Base-by-base conservation (phyloP, 176 grass and related monocot genomes). In the Microstegium vimineum region DNA sequence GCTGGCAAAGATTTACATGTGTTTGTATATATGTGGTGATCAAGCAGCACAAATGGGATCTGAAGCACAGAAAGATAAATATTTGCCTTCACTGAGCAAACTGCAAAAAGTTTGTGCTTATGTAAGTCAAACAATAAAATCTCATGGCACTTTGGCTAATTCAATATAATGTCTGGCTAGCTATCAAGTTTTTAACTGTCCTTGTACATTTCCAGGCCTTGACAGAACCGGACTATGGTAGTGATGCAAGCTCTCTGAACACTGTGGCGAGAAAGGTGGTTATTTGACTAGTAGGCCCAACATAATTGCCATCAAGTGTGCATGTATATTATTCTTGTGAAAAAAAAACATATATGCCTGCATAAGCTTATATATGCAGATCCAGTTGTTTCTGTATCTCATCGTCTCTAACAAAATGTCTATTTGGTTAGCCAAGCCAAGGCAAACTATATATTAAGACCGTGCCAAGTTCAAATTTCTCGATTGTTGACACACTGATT, bases 51-150 rank as follows among this genome's bases (percentile, higher is more conserved):
- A 87, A 2, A 35, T 82, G 68, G 91, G 87, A 79, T 86, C 90
- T n/a, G 86, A 92, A 25, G 79, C 75, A 22, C 90, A 92, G 75
- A 89, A 89, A 68, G n/a, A 85, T n/a, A 93, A 93, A 34, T 90
- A 93, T 43, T 74, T 90, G 40, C 85, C 88, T 14, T 66, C 61
- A 26, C 33, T 90, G 38, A 86, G 87, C 69, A 72, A 60, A 77
- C 54, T 90, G 26, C 64, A 85, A 15, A 93, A 60, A 28, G 72
- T 90, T 62, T 85, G 76, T 51, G 86, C 68, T n/a, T 90, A 78
- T 76, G 91, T 93, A 87, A 71, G 87, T 79, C n/a, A 23, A 47
- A 61, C 34, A 62, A 25, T 75, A 20, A 20, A 54, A 60, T 38
- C 36, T 25, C 17, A 28, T 82, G 5, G 1, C 37, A 61, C 30